Conservation (phyloP, 2,329 filamentous ascomycete genomes). For the Neofusicoccum laricinum region DNA sequence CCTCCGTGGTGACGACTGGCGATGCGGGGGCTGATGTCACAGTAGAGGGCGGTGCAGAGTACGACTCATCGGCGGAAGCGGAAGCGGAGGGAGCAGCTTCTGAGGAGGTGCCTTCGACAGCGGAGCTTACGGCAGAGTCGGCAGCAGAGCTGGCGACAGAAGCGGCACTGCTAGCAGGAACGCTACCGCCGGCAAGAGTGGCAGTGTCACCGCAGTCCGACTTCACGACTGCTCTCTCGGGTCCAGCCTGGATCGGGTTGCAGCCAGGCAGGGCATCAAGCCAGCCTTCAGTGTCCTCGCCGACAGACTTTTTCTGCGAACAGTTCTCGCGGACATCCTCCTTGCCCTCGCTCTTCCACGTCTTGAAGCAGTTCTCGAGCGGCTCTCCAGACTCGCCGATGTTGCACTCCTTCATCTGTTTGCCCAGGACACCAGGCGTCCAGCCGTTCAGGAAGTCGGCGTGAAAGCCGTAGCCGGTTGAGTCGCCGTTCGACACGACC, state of each 20-base stretch:
- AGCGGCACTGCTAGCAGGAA: slow-evolving; percentile 17
- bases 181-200: slow-evolving; percentile 18
- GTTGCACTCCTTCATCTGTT: slow-evolving; percentile 36
- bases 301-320: slow-evolving; percentile 20
- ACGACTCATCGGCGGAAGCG: background rate
- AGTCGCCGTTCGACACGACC: slow-evolving; percentile 36
- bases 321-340: slow-evolving; percentile 26
- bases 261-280: slow-evolving; percentile 36
- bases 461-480: slow-evolving; percentile 37
- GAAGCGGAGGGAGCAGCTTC: background rate
- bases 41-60: background rate
- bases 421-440: slow-evolving; percentile 35
- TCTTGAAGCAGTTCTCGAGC: slow-evolving; percentile 38
- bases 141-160: slow-evolving; percentile 15
- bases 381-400: slow-evolving; percentile 34
- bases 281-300: slow-evolving; percentile 21
- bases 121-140: background rate
- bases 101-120: background rate
- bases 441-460: slow-evolving; percentile 39
- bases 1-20: slow-evolving; percentile 1
- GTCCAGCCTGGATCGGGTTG: slow-evolving; percentile 38
- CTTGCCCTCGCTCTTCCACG: slow-evolving; percentile 31
- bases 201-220: slow-evolving; percentile 1
- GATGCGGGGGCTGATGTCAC: background rate
- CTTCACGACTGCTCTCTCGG: slow-evolving; percentile 26